A percentile compares a stretch with the other conserved stretches of the same genome.
Evolutionary conservation across 2,329 filamentous ascomycete species (phyloP).

Genomic region (Sporothrix variecibatus): DNA sequence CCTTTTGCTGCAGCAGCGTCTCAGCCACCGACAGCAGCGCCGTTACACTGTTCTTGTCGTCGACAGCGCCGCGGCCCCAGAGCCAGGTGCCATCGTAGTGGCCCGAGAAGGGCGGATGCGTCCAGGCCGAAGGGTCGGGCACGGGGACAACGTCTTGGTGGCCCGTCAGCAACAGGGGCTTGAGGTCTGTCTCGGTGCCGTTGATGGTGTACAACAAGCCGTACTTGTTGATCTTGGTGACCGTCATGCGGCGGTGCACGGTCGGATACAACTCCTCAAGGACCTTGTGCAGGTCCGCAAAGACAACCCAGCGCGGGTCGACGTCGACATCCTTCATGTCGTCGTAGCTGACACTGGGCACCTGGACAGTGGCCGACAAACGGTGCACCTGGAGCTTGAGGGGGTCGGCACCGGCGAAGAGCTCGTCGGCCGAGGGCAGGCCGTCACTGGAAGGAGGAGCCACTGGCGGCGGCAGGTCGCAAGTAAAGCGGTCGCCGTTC

Average conservation of each 20-base stretch:
- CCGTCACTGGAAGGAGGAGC: slow-evolving; percentile 28
- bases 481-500: slow-evolving; percentile 24
- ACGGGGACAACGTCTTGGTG: slow-evolving; percentile 68
- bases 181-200: slow-evolving; percentile 51
- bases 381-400: slow-evolving; percentile 33
- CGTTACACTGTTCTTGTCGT: slow-evolving; percentile 64
- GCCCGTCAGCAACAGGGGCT: slow-evolving; percentile 61
- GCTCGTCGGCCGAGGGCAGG: slow-evolving; percentile 27
- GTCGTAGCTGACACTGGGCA: slow-evolving; percentile 40
- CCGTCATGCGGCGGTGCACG: slow-evolving; percentile 42
- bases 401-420: slow-evolving; percentile 27
- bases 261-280: slow-evolving; percentile 54
- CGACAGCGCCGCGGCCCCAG: slow-evolving; percentile 62
- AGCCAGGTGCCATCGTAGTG: slow-evolving; percentile 58
- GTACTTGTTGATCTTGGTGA: slow-evolving; percentile 61
- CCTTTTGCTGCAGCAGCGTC: slow-evolving; percentile 47
- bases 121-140: slow-evolving; percentile 57
- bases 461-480: slow-evolving; percentile 31
- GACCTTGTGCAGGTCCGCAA: slow-evolving; percentile 55
- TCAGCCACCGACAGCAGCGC: slow-evolving; percentile 59
- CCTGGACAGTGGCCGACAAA: slow-evolving; percentile 37
- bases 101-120: slow-evolving; percentile 61
- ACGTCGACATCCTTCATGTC: slow-evolving; percentile 54
- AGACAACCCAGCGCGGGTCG: slow-evolving; percentile 61
- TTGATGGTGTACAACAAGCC: slow-evolving; percentile 60